Evolutionary conservation across 2,329 filamentous ascomycete genomes (phyloP), one percentile per base, ranked within the genome.

Genomic region (Ophiocordyceps unilateralis): DNA sequence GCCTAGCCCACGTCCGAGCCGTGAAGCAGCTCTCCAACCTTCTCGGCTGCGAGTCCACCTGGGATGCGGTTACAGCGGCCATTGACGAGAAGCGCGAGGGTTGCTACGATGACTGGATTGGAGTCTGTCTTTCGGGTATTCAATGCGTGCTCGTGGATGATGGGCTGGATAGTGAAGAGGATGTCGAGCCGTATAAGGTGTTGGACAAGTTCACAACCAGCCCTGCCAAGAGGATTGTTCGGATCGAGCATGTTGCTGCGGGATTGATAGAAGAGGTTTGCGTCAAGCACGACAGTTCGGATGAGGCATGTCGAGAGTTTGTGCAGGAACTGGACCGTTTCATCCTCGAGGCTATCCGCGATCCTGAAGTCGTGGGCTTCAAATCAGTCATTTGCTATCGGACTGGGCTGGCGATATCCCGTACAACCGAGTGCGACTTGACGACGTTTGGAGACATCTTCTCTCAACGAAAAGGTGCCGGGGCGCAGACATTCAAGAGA

Each of bases 311-410:
- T 20, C 48, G 48, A 0, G 59, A 53, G 24, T 66, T 64, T 58
- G 53, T 61, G 1, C 54, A 52, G 24, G 49, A 39, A 3, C 58
- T 65, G 24, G 58, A 67, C 11, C 51, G 56, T 1, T 55, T 59
- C 12, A 77, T 91, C 30, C 54, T 62, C 11, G 58, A 66, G 1
- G 70, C 74, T 3, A 66, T 87, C 22, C 62, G 67, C 0, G 78
- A 91, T 38, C 63, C 72, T 0, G 70, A 78, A 17, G 78, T 93
- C 2, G 83, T 76, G 1, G 85, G 74, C 2, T 93, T 93, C 69
- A 91, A 93, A 58, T 83, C 78, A 1, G 76, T 88, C 41, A 75
- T 93, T 44, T 89, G 84, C 60, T 91, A 91, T 56, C 72, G 84
- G 14, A 83, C 78, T 0, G 85, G 85, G 0, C 65, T 88, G 6